These are phyloP conservation scores for Ogataea wickerhamii DNA, from an alignment of 805 yeast genomes.

Conservation along the genomic window DNA sequence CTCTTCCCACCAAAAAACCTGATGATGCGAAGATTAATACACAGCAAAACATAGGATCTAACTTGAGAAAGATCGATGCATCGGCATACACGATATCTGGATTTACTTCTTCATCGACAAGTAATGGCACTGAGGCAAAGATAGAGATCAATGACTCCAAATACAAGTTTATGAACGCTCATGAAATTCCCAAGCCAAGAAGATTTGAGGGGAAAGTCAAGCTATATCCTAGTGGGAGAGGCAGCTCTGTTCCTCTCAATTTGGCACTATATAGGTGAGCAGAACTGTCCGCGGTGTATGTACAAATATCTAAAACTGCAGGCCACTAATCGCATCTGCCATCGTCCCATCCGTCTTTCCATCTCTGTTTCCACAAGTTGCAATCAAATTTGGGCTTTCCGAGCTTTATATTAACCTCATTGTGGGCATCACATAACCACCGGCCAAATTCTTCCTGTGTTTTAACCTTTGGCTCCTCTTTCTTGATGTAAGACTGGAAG, in stretches of 20 bases:
- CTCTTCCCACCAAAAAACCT: slow-evolving; percentile 23
- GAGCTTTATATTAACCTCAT: slow-evolving; percentile 80
- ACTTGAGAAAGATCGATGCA: slow-evolving; percentile 58
- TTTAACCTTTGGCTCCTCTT: slow-evolving; percentile 52
- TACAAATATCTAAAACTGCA: background rate
- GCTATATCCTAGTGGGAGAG: slow-evolving; percentile 93
- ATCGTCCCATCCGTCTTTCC: slow-evolving; percentile 93
- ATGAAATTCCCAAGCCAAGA: slow-evolving; percentile 85
- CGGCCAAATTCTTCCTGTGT: slow-evolving; percentile 76
- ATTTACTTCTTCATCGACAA: slow-evolving; percentile 20
- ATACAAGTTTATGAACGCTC: slow-evolving; percentile 63
- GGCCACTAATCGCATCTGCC: slow-evolving; percentile 42
- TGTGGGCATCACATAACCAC: slow-evolving; percentile 96
- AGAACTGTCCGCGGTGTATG: background rate
- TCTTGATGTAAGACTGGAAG: slow-evolving; percentile 58
- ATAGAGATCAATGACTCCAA: slow-evolving; percentile 66
- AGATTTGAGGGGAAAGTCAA: slow-evolving; percentile 66
- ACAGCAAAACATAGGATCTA: slow-evolving; percentile 46
- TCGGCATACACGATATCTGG: slow-evolving; percentile 62
- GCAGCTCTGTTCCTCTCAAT: slow-evolving; percentile 84
- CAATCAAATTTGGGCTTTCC: slow-evolving; percentile 89
- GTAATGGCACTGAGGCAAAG: slow-evolving; percentile 20
- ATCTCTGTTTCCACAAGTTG: slow-evolving; percentile 83
- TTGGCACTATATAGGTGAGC: slow-evolving; percentile 34
- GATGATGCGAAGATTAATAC: slow-evolving; percentile 33